Conservation (phyloP, 257 asterid species). For the Paraleonurus japonicus region DNA sequence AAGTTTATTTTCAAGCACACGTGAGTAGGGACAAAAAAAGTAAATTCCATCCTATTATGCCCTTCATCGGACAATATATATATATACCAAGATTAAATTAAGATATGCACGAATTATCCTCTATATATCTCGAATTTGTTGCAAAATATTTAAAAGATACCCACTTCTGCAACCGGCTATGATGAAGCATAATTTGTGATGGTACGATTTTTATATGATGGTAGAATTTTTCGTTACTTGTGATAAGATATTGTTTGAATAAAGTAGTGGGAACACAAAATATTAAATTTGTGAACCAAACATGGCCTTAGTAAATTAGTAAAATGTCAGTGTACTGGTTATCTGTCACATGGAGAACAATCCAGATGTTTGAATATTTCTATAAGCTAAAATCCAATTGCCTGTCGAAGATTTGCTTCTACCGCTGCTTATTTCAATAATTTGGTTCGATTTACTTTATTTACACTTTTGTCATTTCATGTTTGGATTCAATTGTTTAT, state of each 20-base stretch:
- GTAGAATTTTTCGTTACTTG: constrained; percentile 57
- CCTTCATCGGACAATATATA: background rate
- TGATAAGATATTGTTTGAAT: constrained; percentile 40
- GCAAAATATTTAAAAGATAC: background rate
- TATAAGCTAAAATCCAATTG: constrained; percentile 43
- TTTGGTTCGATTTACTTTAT: constrained; percentile 21
- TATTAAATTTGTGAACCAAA: constrained; percentile 15
- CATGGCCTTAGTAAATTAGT: constrained; percentile 27
- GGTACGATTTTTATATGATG: constrained; percentile 15
- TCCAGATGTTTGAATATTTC: constrained; percentile 46
- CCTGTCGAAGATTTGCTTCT: constrained; percentile 26
- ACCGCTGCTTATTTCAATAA: background rate
- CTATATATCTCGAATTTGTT: background rate
- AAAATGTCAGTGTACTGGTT: constrained; percentile 36
- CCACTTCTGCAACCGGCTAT: background rate
- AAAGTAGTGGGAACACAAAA: constrained; percentile 18
- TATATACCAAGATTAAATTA: background rate
- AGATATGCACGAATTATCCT: background rate
- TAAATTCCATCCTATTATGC: background rate
- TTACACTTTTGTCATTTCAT: constrained; percentile 20
- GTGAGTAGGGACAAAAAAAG: constrained; percentile 8
- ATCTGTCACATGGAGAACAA: constrained; percentile 56
- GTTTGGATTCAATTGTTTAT: constrained; percentile 11
- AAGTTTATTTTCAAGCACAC: too few relatives aligned
- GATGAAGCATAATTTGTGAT: constrained; percentile 16